A percentile compares a stretch with the other conserved stretches of the same genome.
These are phyloP conservation scores for Psilocybe tampanensis DNA, from an alignment of 768 basidiomycete genomes.

Conservation along the genomic window DNA sequence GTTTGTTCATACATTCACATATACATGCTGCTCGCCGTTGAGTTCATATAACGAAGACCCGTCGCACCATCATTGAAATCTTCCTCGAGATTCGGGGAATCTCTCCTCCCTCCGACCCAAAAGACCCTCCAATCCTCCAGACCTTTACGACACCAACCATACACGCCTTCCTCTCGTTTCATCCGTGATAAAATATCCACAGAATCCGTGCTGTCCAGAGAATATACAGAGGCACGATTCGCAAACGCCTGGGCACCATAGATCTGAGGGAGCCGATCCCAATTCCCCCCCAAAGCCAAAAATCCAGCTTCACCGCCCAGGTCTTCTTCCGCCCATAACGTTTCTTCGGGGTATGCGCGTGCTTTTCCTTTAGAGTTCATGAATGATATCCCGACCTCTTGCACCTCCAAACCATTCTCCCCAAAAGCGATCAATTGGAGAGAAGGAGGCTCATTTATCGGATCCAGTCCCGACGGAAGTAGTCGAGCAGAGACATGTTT, in stretches of 20 bases:
- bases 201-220: constrained; percentile 54
- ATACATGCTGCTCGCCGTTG: constrained; percentile 15
- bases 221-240: constrained; percentile 44
- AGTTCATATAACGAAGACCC: constrained; percentile 7
- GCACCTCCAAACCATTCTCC: constrained; percentile 73
- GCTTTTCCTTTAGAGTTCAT: constrained; percentile 54
- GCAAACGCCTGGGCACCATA: constrained; percentile 39
- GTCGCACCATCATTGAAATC: constrained; percentile 1
- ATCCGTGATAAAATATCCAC: constrained; percentile 49
- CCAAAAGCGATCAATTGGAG: constrained; percentile 74
- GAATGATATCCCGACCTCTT: constrained; percentile 62
- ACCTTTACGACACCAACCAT: constrained; percentile 80
- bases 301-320: constrained; percentile 67
- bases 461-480: constrained; percentile 23
- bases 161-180: constrained; percentile 64
- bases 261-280: constrained; percentile 46
- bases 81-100: constrained; percentile 6
- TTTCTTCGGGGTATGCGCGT: constrained; percentile 48
- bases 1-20: not conserved
- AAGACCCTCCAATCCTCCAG: constrained; percentile 78
- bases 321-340: constrained; percentile 58
- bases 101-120: constrained; percentile 67
- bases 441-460: constrained; percentile 38
- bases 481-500: constrained; percentile 55
- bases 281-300: constrained; percentile 53